A percentile compares a stretch with the other conserved stretches of the same genome.
Evolutionary conservation across 441 rosid species (phyloP).

Genomic region (Euphorbia schlechtendalii): DNA sequence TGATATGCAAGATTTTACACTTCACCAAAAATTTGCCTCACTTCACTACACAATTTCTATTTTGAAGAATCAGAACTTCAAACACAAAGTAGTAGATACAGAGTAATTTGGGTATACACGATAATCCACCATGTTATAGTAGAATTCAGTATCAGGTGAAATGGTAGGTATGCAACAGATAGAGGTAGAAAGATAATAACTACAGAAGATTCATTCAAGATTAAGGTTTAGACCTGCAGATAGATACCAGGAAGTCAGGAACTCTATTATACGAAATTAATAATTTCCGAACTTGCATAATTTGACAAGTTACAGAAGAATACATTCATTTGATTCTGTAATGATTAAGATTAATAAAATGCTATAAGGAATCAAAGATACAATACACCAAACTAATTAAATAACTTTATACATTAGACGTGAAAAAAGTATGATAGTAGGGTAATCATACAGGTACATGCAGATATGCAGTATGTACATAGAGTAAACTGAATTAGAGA

Average conservation of each 20-base stretch:
- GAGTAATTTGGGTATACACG: background rate
- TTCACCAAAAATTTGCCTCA: background rate
- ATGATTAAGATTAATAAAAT: background rate
- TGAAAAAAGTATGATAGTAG: background rate
- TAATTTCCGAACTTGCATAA: background rate
- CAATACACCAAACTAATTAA: background rate
- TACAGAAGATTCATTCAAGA: background rate
- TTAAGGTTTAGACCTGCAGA: background rate
- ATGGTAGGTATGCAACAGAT: background rate
- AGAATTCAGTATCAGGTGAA: background rate
- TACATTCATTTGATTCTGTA: background rate
- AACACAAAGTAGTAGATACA: background rate
- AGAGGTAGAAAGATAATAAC: background rate
- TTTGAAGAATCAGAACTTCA: background rate
- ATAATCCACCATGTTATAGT: background rate
- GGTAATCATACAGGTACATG: background rate
- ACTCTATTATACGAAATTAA: background rate
- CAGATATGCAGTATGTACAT: background rate
- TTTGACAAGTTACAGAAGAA: background rate
- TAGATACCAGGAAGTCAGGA: too few relatives aligned
- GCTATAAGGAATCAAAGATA: background rate
- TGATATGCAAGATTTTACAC: background rate
- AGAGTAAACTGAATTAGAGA: background rate
- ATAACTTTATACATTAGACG: too few relatives aligned
- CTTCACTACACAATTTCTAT: too few relatives aligned